A percentile compares a stretch with the other conserved stretches of the same genome.
Evolutionary conservation across 148 eudicot species (phyloP).

Genomic region (Silene latifolia): DNA sequence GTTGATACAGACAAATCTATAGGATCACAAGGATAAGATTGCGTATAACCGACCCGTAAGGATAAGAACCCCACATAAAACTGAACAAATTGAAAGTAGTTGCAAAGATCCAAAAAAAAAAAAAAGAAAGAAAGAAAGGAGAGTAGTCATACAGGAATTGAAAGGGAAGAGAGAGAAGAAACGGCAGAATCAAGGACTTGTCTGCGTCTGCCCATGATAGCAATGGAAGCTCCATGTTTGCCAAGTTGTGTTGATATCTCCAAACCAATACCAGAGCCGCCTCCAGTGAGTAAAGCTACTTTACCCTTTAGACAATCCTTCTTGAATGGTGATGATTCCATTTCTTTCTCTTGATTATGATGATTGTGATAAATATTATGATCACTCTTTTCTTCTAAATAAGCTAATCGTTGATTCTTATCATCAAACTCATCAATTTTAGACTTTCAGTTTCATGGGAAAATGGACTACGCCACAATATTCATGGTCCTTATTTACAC

Average conservation of each 20-base stretch:
- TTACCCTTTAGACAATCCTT: constrained; percentile 59
- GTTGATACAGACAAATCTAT: too few species aligned
- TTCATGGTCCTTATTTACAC: too few species aligned
- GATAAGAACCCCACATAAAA: too few species aligned
- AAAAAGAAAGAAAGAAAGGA: neutral
- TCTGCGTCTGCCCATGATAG: constrained; percentile 87
- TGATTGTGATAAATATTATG: too few species aligned
- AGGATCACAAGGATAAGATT: too few species aligned
- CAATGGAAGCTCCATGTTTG: constrained; percentile 79
- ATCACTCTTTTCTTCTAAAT: too few species aligned
- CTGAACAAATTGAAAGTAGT: neutral
- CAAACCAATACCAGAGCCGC: constrained; percentile 92
- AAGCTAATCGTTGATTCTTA: too few species aligned
- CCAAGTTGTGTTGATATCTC: constrained; percentile 82
- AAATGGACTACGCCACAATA: too few species aligned
- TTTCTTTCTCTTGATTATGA: too few species aligned
- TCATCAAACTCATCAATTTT: too few species aligned
- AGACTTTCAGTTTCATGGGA: too few species aligned
- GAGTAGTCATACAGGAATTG: constrained; percentile 47
- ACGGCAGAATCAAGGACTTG: constrained; percentile 71
- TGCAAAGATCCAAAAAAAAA: neutral
- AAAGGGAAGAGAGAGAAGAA: constrained; percentile 55
- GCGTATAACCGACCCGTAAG: too few species aligned
- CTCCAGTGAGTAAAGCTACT: constrained; percentile 87
- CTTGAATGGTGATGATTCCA: constrained; percentile 86